Evolutionary conservation across 139 green algal genomes (phyloP).

Genomic region (Deuterostichococcus epilithicus): DNA sequence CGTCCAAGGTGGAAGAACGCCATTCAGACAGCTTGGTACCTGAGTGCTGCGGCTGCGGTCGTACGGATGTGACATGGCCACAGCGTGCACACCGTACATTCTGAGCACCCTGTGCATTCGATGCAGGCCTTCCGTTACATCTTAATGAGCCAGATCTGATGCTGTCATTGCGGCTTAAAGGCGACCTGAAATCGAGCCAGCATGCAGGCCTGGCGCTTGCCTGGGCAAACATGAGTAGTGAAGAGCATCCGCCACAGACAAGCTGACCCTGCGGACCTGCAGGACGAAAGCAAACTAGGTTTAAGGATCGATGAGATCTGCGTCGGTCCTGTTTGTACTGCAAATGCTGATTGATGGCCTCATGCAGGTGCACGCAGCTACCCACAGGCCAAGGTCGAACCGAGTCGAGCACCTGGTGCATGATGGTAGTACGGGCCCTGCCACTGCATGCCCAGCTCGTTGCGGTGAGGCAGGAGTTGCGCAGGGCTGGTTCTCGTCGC

Average conservation of each 20-base stretch:
- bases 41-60: slow-evolving; percentile 20
- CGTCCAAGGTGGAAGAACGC: background rate
- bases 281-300: background rate
- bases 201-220: slow-evolving; percentile 6
- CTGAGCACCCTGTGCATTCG: slow-evolving; percentile 67
- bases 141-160: background rate
- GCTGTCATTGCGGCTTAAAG: background rate
- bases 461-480: too few species aligned
- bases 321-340: too few species aligned
- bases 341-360: too few species aligned
- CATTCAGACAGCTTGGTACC: background rate
- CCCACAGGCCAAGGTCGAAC: too few species aligned
- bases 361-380: too few species aligned
- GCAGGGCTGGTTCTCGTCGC: too few species aligned
- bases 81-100: slow-evolving; percentile 89
- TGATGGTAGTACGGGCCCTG: background rate
- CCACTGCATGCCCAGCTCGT: background rate
- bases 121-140: background rate
- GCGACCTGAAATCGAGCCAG: background rate
- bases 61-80: slow-evolving; percentile 70
- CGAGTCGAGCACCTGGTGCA: background rate
- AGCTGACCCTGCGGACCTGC: slow-evolving; percentile 57
- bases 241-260: slow-evolving; percentile 73
- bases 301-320: too few species aligned
- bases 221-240: slow-evolving; percentile 79